Conservation (phyloP, 805 yeast genomes). For the Saccharomycopsis malanga region DNA sequence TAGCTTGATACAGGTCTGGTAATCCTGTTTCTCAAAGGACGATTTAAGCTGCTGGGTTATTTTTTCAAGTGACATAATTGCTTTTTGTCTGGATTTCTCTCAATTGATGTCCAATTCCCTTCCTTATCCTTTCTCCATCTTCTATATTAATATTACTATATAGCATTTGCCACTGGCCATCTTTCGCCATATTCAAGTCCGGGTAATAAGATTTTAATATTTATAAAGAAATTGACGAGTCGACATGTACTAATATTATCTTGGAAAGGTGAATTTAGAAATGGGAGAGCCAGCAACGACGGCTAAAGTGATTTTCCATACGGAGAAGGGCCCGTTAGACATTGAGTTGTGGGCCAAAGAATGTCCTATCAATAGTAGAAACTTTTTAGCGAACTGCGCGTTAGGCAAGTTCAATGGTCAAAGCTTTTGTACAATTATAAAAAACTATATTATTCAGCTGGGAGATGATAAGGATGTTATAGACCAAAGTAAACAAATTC, state of each 20-base stretch:
- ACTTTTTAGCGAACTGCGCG: slow-evolving; percentile 44
- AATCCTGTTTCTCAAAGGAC: slow-evolving; percentile 57
- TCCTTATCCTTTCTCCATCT: no score
- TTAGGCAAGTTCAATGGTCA: slow-evolving; percentile 37
- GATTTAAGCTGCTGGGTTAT: slow-evolving; percentile 63
- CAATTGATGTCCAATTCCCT: no score
- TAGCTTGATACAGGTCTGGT: slow-evolving; percentile 50
- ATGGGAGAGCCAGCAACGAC: slow-evolving; percentile 46
- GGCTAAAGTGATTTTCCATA: slow-evolving; percentile 48
- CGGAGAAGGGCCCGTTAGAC: slow-evolving; percentile 52
- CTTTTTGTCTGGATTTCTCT: neutral
- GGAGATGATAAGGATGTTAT: slow-evolving; percentile 1
- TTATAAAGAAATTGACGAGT: no score
- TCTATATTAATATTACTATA: no score
- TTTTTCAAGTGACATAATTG: slow-evolving; percentile 45
- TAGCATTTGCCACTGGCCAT: no score
- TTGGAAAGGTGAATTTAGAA: no score
- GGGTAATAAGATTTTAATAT: no score
- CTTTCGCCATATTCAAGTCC: no score
- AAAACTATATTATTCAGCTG: slow-evolving; percentile 27
- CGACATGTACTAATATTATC: no score
- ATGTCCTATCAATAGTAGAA: slow-evolving; percentile 41
- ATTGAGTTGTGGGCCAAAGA: slow-evolving; percentile 69
- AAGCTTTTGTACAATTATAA: slow-evolving; percentile 36
- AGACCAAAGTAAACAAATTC: slow-evolving; percentile 23